Base-by-base conservation (phyloP, 2,329 filamentous ascomycete genomes). In the Fusarium beomiforme region DNA sequence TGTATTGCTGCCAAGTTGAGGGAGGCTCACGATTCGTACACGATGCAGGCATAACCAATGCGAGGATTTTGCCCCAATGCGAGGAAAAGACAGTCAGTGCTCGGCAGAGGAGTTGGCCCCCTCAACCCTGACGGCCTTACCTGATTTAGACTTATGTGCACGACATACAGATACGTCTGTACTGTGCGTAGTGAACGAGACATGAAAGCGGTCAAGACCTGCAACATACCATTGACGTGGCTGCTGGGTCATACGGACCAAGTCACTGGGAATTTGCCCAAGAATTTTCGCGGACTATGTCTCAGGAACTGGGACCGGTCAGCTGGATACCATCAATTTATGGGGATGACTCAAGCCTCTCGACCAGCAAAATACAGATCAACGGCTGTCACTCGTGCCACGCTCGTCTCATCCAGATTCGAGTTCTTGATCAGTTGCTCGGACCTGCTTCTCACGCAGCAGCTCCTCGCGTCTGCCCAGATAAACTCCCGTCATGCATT, bases 161-260 rank as follows among this genome's bases (percentile, higher is more conserved):
- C 61, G 62, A 70, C 67, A 70, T 39, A 36, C 62, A 63, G 47
- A 63, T 58, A 60, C 41, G 44, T 43, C 33, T 57, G 59, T 41
- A 63, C 33, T 57, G 59, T 41, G 55, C n/a, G 53, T 64, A 54
- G 36, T 37, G 42, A 42, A 43, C 53, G 62, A 67, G 67, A 67
- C 56, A 70, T 47, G 47, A 54, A 59, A 70, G 68, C 68, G 68
- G 68, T 70, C 62, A 70, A 67, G 57, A 44, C 46, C 34, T 41
- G 37, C 21, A 41, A 50, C 65, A 69, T 65, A 36, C 64, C 66
- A 60, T 50, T 44, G 67, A 56, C 50, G 54, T 64, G 43, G 43
- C 51, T 49, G 53, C 56, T 46, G 65, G 67, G 60, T 70, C 67
- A 70, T 58, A 70, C 67, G 72, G 67, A 75, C 72, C 72, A 67